Percentiles rank a stretch among this genome's conserved stretches.
phyloP scores from a whole-genome alignment of 2,329 filamentous ascomycete genomes.

The Phyllosticta paracitricarpa region DNA sequence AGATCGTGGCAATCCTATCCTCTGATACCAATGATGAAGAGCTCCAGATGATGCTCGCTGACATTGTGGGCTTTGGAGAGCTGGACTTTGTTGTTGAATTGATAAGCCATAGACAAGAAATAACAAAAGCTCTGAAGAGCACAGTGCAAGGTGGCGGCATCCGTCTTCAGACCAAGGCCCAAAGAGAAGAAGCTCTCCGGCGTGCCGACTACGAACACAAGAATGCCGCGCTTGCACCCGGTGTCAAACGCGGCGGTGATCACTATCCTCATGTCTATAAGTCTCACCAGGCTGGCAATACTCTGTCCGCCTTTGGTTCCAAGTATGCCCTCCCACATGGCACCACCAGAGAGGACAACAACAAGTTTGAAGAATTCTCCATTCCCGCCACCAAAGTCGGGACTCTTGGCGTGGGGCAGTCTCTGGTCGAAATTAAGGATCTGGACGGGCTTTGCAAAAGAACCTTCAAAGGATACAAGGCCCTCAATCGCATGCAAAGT shows the following conservation, averaged over 20 bases:
- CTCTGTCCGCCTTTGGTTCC: constrained; percentile 65
- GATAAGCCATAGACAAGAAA: constrained; percentile 63
- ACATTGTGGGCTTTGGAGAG: constrained; percentile 87
- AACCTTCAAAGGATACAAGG: constrained; percentile 92
- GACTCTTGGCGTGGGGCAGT: constrained; percentile 59
- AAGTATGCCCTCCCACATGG: constrained; percentile 76
- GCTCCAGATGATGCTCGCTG: constrained; percentile 80
- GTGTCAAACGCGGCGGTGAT: constrained; percentile 58
- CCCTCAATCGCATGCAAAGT: constrained; percentile 96
- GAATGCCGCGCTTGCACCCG: constrained; percentile 57
- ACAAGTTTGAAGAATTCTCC: constrained; percentile 78
- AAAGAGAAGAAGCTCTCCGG: constrained; percentile 70
- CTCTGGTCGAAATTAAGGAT: constrained; percentile 66
- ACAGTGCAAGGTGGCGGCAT: constrained; percentile 34
- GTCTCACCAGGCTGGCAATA: constrained; percentile 73
- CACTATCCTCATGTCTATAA: constrained; percentile 94
- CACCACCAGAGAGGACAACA: constrained; percentile 57
- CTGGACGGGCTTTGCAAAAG: constrained; percentile 80
- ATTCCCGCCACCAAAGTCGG: constrained; percentile 79
- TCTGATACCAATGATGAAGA: constrained; percentile 64
- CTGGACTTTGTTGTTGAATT: constrained; percentile 87
- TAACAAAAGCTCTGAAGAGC: constrained; percentile 34
- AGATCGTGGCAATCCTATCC: constrained; percentile 64
- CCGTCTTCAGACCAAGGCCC: constrained; percentile 60
- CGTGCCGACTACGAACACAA: constrained; percentile 78